Percentiles rank a stretch among this genome's conserved stretches.
These are phyloP conservation scores for Corrigiola litoralis DNA, from an alignment of 179 eudicot genomes.

Conservation along the genomic window DNA sequence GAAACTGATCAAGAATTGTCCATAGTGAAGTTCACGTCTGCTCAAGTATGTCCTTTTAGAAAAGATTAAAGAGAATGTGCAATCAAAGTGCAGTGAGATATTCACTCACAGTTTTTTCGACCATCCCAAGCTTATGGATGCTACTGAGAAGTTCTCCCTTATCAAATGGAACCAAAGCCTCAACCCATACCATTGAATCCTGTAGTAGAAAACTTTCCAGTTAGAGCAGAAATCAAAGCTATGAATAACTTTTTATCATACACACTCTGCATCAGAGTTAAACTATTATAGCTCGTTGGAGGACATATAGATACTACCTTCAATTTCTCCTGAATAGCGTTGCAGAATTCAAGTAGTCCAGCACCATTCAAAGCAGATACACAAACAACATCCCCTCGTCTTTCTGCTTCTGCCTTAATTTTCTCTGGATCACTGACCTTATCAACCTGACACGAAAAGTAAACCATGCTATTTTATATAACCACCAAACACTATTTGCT, in stretches of 20 bases:
- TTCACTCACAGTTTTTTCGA: conserved; percentile 72
- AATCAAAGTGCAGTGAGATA: conserved; percentile 1
- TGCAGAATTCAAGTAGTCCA: conserved; percentile 76
- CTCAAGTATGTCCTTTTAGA: background rate
- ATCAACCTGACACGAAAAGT: conserved; percentile 56
- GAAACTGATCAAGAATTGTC: no score
- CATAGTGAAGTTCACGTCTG: no score
- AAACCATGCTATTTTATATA: conserved; percentile 4
- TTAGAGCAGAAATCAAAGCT: background rate
- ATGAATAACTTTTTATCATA: background rate
- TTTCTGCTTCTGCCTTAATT: conserved; percentile 62
- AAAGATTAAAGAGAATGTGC: background rate
- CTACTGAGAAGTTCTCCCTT: conserved; percentile 90
- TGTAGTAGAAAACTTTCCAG: conserved; percentile 10
- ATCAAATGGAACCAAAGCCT: conserved; percentile 90
- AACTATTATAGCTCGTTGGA: background rate
- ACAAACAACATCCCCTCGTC: conserved; percentile 62
- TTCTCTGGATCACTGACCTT: conserved; percentile 72
- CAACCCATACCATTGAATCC: conserved; percentile 98
- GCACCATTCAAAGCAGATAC: conserved; percentile 85
- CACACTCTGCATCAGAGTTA: background rate
- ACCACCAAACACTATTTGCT: background rate
- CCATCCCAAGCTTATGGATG: conserved; percentile 83
- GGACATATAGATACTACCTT: conserved; percentile 46
- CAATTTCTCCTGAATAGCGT: conserved; percentile 71